A percentile compares a stretch with the other conserved stretches of the same genome.
Conservation (phyloP, 1,284 basidiomycete species). For the Naganishia albida region DNA sequence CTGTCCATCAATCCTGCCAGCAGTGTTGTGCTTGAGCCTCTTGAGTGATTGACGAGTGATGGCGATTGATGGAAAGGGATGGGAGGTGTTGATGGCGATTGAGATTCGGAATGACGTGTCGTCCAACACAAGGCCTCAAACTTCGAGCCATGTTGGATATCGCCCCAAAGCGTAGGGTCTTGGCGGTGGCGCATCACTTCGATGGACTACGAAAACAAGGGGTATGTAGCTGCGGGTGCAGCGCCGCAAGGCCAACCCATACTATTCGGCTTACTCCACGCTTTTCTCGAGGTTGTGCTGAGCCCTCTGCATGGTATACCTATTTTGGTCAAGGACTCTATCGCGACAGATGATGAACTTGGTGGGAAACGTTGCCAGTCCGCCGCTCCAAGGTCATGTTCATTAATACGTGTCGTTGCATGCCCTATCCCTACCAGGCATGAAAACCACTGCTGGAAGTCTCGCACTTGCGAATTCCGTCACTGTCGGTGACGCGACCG, state of each 20-base stretch:
- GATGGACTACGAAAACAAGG: not conserved
- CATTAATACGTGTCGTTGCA: not conserved
- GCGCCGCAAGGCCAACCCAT: too few species aligned
- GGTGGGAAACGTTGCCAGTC: not conserved
- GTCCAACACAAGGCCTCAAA: constrained; percentile 14
- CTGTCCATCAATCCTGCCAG: too few species aligned
- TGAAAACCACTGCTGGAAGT: constrained; percentile 20
- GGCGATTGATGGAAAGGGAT: too few species aligned
- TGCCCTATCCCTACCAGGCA: too few species aligned
- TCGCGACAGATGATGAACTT: constrained; percentile 2
- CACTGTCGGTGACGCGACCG: constrained; percentile 16
- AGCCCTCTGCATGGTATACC: constrained; percentile 16
- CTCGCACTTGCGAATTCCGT: constrained; percentile 10
- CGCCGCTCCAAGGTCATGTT: too few species aligned
- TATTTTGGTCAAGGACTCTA: constrained; percentile 19
- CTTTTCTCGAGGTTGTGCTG: not conserved
- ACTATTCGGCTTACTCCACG: too few species aligned
- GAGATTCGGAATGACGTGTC: too few species aligned
- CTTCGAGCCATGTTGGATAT: constrained; percentile 20
- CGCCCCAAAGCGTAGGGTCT: not conserved
- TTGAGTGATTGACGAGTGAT: too few species aligned
- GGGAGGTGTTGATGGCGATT: too few species aligned
- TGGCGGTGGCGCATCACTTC: constrained; percentile 1
- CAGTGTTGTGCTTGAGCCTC: too few species aligned
- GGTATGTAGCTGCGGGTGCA: too few species aligned